These are phyloP conservation scores for Senecio squalidus DNA, from an alignment of 140 eudicot genomes.

Conservation along the genomic window DNA sequence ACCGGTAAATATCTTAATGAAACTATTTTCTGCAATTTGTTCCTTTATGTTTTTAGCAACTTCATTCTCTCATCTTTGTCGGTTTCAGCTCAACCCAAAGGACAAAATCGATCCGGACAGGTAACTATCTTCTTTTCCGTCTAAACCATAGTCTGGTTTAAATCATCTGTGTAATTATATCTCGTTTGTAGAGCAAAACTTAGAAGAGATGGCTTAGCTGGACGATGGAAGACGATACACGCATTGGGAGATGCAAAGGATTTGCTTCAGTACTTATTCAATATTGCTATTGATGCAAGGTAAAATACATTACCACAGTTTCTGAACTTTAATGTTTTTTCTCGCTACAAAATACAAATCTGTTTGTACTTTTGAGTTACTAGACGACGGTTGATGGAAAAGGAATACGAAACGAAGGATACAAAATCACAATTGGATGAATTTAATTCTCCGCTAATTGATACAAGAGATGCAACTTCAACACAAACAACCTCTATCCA, in stretches of 20 bases:
- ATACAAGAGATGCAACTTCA: slow-evolving; percentile 23
- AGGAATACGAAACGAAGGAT: slow-evolving; percentile 74
- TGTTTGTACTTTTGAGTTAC: neutral
- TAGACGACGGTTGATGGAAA: slow-evolving; percentile 77
- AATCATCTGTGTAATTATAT: neutral
- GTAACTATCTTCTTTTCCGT: slow-evolving; percentile 29
- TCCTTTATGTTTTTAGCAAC: slow-evolving; percentile 4
- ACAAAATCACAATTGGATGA: slow-evolving; percentile 70
- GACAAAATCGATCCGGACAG: slow-evolving; percentile 60
- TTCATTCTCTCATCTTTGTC: slow-evolving; percentile 3
- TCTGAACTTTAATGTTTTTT: neutral
- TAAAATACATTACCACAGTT: slow-evolving; percentile 17
- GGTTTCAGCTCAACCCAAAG: slow-evolving; percentile 39
- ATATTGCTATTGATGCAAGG: slow-evolving; percentile 68
- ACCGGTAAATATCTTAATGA: slow-evolving; percentile 23
- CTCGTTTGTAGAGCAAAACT: slow-evolving; percentile 49
- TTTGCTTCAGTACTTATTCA: slow-evolving; percentile 78
- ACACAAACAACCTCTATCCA: slow-evolving; percentile 33
- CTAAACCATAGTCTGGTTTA: neutral
- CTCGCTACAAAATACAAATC: neutral
- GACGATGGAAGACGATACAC: slow-evolving; percentile 75
- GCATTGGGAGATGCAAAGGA: slow-evolving; percentile 90
- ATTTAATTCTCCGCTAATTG: slow-evolving; percentile 59
- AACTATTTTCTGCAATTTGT: neutral
- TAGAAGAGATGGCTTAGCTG: slow-evolving; percentile 88